These are phyloP conservation scores for Acmispon strigosus DNA, from an alignment of 306 rosid genomes.

Conservation along the genomic window DNA sequence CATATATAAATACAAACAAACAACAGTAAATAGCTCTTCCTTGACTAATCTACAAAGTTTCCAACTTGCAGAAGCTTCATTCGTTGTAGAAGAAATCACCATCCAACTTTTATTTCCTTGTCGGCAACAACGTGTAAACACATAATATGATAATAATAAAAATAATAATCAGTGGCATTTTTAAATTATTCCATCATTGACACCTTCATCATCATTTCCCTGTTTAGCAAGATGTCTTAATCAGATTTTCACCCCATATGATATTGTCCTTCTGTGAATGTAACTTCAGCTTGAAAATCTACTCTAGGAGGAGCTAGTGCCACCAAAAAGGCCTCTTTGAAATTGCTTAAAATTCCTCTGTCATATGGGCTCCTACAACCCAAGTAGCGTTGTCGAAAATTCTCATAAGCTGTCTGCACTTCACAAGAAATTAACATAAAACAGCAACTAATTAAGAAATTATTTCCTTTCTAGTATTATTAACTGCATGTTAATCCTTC, in stretches of 20 bases:
- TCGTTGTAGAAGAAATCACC: background rate
- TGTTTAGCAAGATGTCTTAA: background rate
- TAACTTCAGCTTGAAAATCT: slow-evolving; percentile 24
- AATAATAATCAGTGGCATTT: background rate
- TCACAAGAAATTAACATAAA: background rate
- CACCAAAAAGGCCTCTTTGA: slow-evolving; percentile 13
- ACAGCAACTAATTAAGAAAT: background rate
- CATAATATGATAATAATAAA: no score
- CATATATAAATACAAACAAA: slow-evolving; percentile 13
- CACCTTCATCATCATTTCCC: slow-evolving; percentile 1
- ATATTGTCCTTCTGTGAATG: background rate
- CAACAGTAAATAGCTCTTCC: background rate
- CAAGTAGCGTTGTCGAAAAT: slow-evolving; percentile 21
- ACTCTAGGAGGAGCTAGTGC: slow-evolving; percentile 23
- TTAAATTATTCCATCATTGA: background rate
- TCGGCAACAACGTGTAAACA: no score
- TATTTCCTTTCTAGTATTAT: background rate
- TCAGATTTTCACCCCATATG: background rate
- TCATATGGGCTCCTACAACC: slow-evolving; percentile 1
- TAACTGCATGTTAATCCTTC: no score
- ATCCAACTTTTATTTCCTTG: background rate
- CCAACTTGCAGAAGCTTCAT: background rate
- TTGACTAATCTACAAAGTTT: background rate
- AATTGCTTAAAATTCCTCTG: slow-evolving; percentile 11
- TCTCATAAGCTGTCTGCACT: slow-evolving; percentile 29